phyloP scores from a whole-genome alignment of 768 basidiomycete species.

The Panaeolus papilionaceus region DNA sequence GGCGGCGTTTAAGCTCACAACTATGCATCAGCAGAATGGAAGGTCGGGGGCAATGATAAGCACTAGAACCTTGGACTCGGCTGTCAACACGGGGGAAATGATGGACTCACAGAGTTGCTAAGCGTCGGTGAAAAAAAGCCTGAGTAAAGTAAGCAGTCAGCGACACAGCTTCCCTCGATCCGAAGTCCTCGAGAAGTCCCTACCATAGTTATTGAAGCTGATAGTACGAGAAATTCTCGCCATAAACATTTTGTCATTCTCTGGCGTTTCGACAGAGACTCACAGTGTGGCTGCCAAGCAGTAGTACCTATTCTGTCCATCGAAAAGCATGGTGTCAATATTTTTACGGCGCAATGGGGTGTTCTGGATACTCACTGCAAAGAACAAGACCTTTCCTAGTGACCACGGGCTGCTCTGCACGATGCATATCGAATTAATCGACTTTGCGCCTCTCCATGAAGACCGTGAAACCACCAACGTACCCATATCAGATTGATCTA shows the following conservation, averaged over 20 bases:
- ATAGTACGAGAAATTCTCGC: not conserved
- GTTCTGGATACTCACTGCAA: slow-evolving; percentile 45
- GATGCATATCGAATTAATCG: not conserved
- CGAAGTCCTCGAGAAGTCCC: not conserved
- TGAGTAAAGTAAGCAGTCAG: slow-evolving; percentile 19
- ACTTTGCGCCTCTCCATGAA: slow-evolving; percentile 2
- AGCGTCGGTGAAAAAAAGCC: slow-evolving; percentile 47
- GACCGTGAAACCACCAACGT: not conserved
- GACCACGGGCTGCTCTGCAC: slow-evolving; percentile 60
- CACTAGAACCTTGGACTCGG: not conserved
- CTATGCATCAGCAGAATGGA: not conserved
- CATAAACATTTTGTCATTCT: not conserved
- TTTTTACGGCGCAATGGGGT: not conserved
- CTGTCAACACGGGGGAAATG: slow-evolving; percentile 4
- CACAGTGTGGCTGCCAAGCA: slow-evolving; percentile 55
- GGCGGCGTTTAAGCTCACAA: slow-evolving; percentile 6
- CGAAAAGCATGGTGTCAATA: not conserved
- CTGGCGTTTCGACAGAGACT: slow-evolving; percentile 29
- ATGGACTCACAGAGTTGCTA: slow-evolving; percentile 42
- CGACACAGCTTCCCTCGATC: slow-evolving; percentile 8
- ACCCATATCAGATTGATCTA: slow-evolving; percentile 66
- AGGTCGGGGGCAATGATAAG: slow-evolving; percentile 2
- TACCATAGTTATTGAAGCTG: slow-evolving; percentile 64
- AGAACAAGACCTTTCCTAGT: slow-evolving; percentile 58
- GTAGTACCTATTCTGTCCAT: slow-evolving; percentile 63